phyloP scores from a whole-genome alignment of 768 basidiomycete genomes.

The Rhizopogon sp. region DNA sequence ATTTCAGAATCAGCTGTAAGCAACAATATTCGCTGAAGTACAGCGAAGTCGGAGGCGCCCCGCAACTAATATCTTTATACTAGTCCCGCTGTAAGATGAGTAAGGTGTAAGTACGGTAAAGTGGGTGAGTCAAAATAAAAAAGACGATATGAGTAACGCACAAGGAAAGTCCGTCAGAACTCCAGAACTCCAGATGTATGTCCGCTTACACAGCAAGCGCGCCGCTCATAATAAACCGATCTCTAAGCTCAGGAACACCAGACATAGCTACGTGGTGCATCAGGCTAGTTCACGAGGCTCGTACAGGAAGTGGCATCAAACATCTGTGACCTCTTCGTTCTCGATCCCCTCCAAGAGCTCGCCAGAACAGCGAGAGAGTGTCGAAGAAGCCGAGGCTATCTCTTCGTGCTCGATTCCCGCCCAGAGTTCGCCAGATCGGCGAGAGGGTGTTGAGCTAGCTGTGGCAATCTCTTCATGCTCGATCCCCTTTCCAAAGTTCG shows the following conservation, averaged over 20 bases:
- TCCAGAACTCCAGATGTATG: neutral
- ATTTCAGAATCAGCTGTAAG: no score
- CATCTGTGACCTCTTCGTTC: neutral
- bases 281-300: neutral
- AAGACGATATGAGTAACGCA: neutral
- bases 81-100: no score
- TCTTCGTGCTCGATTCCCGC: neutral
- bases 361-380: neutral
- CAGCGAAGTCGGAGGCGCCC: no score
- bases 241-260: no score
- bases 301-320: neutral
- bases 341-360: neutral
- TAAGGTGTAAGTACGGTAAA: no score
- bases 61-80: no score
- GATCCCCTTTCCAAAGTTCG: neutral
- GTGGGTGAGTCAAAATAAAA: neutral
- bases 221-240: neutral
- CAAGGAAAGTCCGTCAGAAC: neutral
- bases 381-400: neutral
- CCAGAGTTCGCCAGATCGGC: neutral
- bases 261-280: neutral
- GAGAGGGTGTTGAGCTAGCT: neutral
- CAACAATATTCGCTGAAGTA: no score
- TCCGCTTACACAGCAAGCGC: neutral
- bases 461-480: neutral